These are phyloP conservation scores for Clitopilus hobsonii DNA, from an alignment of 768 basidiomycete species.

Conservation along the genomic window DNA sequence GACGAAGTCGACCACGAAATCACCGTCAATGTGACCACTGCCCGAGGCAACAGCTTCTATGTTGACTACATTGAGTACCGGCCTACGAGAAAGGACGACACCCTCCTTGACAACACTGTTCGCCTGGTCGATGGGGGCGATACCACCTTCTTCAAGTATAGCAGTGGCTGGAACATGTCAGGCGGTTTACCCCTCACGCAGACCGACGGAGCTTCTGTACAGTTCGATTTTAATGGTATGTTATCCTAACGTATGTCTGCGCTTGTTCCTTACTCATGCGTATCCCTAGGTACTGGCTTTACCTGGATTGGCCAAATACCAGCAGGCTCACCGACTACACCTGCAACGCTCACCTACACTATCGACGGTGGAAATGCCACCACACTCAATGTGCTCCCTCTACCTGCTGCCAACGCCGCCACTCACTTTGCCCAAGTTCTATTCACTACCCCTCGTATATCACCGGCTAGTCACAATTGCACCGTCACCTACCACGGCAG, in stretches of 20 bases:
- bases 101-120: conserved; percentile 9
- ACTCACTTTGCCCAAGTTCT: conserved; percentile 16
- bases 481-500: conserved; percentile 13
- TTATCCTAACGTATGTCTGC: not conserved
- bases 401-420: conserved; percentile 1
- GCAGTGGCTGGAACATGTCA: conserved; percentile 17
- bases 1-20: conserved; percentile 19
- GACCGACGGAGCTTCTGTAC: not conserved
- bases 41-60: conserved; percentile 19
- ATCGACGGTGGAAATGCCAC: conserved; percentile 17
- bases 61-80: conserved; percentile 22
- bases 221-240: not conserved
- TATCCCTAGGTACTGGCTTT: conserved; percentile 16
- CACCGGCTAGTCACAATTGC: conserved; percentile 13
- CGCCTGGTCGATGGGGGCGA: conserved; percentile 15
- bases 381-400: conserved; percentile 14
- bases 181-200: conserved; percentile 13
- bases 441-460: conserved; percentile 13
- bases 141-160: conserved; percentile 10
- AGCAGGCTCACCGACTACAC: conserved; percentile 7
- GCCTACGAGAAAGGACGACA: conserved; percentile 13
- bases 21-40: conserved; percentile 16
- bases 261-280: not conserved
- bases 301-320: conserved; percentile 17
- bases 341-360: conserved; percentile 14